Base-by-base conservation (phyloP, 208 protist genomes). In the Crithidia thermophila region DNA sequence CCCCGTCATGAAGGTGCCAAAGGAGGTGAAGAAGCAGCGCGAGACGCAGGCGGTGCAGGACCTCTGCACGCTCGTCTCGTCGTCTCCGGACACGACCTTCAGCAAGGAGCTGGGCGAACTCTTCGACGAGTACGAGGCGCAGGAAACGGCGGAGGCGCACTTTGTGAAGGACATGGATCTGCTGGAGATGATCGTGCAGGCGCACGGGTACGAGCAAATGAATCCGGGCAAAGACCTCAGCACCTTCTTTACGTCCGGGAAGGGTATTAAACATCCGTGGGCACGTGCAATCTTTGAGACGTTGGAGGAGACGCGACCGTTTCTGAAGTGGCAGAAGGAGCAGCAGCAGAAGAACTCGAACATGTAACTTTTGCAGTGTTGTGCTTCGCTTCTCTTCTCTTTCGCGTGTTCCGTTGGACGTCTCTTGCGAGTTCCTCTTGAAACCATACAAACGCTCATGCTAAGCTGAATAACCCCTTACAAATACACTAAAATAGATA, bases 151-250 rank as follows among this genome's bases (percentile, higher is more conserved):
- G 13, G 94, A 98, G 77, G 65, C 92, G 21, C 75, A 77, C 11
- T 95, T 96, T 73, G 84, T 98, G 20, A 94, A 92, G 65, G 94
- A 98, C 68, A 93, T 97, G 81, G 94, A 98, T 63, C 60, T 93
- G 49, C 77, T 98, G 23, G 94, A 98, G 65, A 98, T 98, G 94
- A 78, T 96, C 30, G 75, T 94, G 36, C 94, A 98, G 79, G 94
- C 92, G 25, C 83, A 92, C 52, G 61, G 76, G 31, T 98, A 98
- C 74, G 94, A 98, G 75, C 31, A 31, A 28, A 30, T 68, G 39
- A 47, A 91, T 57, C 86, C 81, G 1, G 87, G 78, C 28, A 93
- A 87, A 34, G 75, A 95, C 60, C 67, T 98, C 7, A 65, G 66
- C 67, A 73, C 64, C 25, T 98, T 98, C 70, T 97, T 90, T 56